Conservation (phyloP, 371 early-diverging fungal genomes). For the Capillidium heterosporum region DNA sequence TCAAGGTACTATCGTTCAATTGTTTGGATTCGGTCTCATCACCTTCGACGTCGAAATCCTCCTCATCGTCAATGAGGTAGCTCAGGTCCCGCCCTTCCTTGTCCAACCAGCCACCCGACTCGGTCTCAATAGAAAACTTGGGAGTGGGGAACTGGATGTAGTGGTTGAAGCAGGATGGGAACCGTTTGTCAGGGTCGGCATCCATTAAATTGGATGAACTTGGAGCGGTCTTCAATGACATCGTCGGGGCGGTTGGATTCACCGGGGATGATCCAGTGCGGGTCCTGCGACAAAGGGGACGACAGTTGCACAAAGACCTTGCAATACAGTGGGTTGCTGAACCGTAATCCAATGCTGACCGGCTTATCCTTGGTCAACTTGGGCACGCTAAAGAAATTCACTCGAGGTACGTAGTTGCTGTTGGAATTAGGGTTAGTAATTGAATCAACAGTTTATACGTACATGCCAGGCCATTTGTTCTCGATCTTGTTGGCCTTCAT, state of each 20-base stretch:
- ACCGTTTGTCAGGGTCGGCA: not conserved
- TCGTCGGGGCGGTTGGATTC: slow-evolving; percentile 3
- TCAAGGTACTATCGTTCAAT: not conserved
- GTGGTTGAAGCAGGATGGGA: not conserved
- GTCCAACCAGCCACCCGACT: not conserved
- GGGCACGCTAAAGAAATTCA: not conserved
- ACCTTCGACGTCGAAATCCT: not conserved
- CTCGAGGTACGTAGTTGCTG: not conserved
- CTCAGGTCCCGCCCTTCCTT: not conserved
- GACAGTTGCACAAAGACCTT: not conserved
- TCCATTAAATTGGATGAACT: not conserved
- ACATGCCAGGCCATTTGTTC: not conserved
- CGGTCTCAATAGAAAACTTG: not conserved
- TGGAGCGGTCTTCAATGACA: not conserved
- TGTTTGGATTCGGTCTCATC: not conserved
- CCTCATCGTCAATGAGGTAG: not conserved
- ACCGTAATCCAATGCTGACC: not conserved
- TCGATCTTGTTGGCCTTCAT: not conserved
- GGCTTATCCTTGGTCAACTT: not conserved
- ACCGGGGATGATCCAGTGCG: not conserved
- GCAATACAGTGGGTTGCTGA: not conserved
- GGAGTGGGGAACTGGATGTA: not conserved
- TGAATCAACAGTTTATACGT: not conserved
- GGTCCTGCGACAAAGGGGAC: not conserved
- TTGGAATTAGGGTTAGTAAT: not conserved